Evolutionary conservation across 805 yeast species (phyloP), one percentile per base, ranked within the genome.

Genomic region (Candida oleophila): DNA sequence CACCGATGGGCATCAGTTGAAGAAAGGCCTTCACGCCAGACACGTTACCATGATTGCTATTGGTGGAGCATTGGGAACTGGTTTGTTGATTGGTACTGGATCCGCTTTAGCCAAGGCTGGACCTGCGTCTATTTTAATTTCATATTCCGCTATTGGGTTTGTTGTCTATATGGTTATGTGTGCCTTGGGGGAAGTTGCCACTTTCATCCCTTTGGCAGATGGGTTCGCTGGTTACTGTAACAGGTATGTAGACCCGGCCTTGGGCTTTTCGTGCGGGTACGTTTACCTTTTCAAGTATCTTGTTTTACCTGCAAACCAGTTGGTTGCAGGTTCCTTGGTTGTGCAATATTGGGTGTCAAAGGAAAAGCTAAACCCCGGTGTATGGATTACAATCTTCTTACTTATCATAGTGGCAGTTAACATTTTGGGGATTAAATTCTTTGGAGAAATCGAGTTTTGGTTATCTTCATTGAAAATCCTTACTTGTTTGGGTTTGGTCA

Each of bases 31-130:
- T 48, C 69, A 75, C 51, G 77, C 86, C 42, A 64, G 89, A 44
- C 89, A 84, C 57, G 74, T 83, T 52, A 75, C 82, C 46, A 81
- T 85, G 86, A 81, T 85, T 59, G 86, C 94, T 52, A 80, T 88
- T 53, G 95, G 94, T 54, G 92, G 94, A 54, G 87, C 92, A 5
- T 66, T 87, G 44, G 94, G 94, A 45, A 86, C 94, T 1, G 95
- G 91, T 59, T 72, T 87, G 47, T 71, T 87, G 54, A 83, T 87
- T 54, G 89, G 91, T 56, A 84, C 91, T 2, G 89, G 90, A 47
- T 68, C 81, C 12, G 83, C 91, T 1, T 71, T 87, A 46, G 71
- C 75, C n/a, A 62, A 74, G 9, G 89, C 88, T 12, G 96, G 96
- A 5, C 92, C 85, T 2, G 85, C 76, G 22, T 70, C 82, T 43